Evolutionary conservation across 1,284 basidiomycete species (phyloP).

Genomic region (Cutaneotrichosporon cutaneum): DNA sequence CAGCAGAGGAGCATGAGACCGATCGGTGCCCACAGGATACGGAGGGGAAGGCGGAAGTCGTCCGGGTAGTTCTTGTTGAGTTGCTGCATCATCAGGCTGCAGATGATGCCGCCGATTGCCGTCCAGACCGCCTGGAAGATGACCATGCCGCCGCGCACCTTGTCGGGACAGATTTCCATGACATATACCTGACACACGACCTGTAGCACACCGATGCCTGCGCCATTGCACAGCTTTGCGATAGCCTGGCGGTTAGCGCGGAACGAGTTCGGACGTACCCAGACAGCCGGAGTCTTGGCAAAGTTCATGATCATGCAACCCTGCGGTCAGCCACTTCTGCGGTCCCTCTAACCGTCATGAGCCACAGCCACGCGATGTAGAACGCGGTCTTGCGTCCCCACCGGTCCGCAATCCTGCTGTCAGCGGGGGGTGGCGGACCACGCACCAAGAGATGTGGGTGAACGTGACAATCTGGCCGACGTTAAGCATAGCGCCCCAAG

Average conservation of each 20-base stretch:
- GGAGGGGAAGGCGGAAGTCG: conserved; percentile 21
- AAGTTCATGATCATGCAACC: conserved; percentile 22
- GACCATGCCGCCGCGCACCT: conserved; percentile 16
- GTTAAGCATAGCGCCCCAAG: conserved; percentile 28
- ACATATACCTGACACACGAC: conserved; percentile 19
- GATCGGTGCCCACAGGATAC: conserved; percentile 20
- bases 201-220: conserved; percentile 21
- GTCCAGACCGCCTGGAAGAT: conserved; percentile 13
- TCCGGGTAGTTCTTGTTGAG: conserved; percentile 17
- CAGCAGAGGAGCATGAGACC: conserved; percentile 22
- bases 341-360: neutral
- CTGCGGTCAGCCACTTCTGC: conserved; percentile 10
- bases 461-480: conserved; percentile 18
- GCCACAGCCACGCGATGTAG: conserved; percentile 19
- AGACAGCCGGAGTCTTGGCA: conserved; percentile 11
- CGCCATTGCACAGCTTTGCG: conserved; percentile 23
- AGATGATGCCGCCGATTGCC: neutral
- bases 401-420: conserved; percentile 22
- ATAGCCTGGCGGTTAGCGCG: neutral
- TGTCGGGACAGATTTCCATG: conserved; percentile 19
- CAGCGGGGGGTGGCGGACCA: neutral
- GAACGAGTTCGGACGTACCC: neutral
- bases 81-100: conserved; percentile 21
- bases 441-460: conserved; percentile 10
- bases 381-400: conserved; percentile 27